Evolutionary conservation across 148 eudicot genomes (phyloP), one percentile per base, ranked within the genome.

Genomic region (Linanthus parryae): DNA sequence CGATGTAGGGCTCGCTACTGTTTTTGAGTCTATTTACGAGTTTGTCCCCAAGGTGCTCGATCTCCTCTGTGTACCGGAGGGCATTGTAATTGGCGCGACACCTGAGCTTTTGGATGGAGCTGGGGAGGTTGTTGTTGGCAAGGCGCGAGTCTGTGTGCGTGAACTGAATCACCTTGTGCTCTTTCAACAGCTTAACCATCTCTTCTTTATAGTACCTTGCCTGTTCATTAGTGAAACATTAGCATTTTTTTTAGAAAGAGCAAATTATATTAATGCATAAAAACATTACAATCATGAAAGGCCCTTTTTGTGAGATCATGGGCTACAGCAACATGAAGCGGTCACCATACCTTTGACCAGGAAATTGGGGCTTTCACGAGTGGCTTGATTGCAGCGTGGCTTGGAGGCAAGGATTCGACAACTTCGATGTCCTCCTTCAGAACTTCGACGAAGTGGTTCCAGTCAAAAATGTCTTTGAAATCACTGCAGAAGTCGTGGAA

Each of bases 41-140:
- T 15, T 44, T 75, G n/a, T 26, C 59, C 4, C 75, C 87, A 1
- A 82, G 59, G 42, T 42, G 54, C 59, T 82, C 75, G 25, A 86
- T 86, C 48, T 77, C 80, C 4, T 73, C 43, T 1, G 87, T 52
- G 52, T 74, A 83, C 8, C 76, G 61, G 6, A 80, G 68, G 29
- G 95, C 81, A 33, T 73, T 69, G 25, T 73, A 83, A 47, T 68
- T 79, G 39, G 82, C 82, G 0, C 81, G 87, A 28, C 95, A 86
- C 26, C 95, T 61, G 14, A 86, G 72, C 59, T 48, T 74, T 54
- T 86, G 95, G 17, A 72, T 40, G 1, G 80, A 72, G 14, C 66
- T 53, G 2, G 95, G 45, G 0, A 86, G 66, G 26, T 73, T 80
- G 31, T 86, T 86, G 42, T 86, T 86, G 31, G 86, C 71, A 25